A percentile compares a stretch with the other conserved stretches of the same genome.
These are phyloP conservation scores for Entomortierella chlamydospora DNA, from an alignment of 192 early-diverging fungal genomes.

Conservation along the genomic window DNA sequence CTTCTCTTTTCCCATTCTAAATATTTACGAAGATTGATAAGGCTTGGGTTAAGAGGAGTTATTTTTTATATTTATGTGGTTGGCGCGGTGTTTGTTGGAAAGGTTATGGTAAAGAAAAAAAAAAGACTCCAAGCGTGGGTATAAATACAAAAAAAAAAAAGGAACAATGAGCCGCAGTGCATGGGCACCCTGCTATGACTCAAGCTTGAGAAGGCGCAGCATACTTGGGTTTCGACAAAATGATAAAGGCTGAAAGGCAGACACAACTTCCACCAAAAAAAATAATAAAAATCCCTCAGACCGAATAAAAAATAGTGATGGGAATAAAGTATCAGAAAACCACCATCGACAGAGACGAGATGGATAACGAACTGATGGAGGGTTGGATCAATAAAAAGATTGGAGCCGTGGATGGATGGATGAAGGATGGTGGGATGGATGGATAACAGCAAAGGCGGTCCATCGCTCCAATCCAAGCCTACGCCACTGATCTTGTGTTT, in stretches of 20 bases:
- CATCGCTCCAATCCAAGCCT: not conserved
- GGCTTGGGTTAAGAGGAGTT: not conserved
- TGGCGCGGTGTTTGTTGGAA: no score
- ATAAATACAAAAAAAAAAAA: constrained; percentile 9
- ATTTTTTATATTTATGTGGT: no score
- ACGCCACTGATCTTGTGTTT: not conserved
- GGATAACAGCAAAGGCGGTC: not conserved
- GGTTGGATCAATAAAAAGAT: not conserved
- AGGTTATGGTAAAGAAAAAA: not conserved
- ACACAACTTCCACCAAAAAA: no score
- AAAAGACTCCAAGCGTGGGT: constrained; percentile 1
- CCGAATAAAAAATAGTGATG: no score
- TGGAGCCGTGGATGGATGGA: constrained; percentile 20
- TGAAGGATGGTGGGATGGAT: constrained; percentile 25
- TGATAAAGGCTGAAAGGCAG: no score
- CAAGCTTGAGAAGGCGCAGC: not conserved
- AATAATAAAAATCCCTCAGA: no score
- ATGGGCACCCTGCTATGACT: not conserved
- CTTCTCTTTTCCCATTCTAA: constrained; percentile 88
- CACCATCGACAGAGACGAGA: not conserved
- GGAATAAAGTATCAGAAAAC: not conserved
- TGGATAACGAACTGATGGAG: not conserved
- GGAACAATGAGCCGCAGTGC: constrained; percentile 6
- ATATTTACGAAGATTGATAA: no score
- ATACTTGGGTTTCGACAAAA: no score